phyloP scores from a whole-genome alignment of 352 stramenopile species.

The Globisporangium nodosum region DNA sequence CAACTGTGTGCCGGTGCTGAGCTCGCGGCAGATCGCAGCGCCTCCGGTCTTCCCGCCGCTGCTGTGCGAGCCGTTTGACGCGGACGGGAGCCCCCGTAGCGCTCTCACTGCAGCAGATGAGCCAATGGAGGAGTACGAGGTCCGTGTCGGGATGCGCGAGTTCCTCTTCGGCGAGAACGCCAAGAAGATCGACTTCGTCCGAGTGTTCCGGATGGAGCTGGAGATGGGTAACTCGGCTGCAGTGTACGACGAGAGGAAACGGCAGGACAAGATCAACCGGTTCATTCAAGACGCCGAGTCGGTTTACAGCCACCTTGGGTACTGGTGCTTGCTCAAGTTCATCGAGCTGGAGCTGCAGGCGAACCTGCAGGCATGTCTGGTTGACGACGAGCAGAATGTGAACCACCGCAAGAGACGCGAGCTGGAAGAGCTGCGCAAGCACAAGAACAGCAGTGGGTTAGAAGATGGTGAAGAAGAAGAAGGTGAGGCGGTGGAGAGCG shows the following conservation, averaged over 20 bases:
- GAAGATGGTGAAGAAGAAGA: slow-evolving; percentile 32
- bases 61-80: slow-evolving; percentile 46
- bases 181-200: slow-evolving; percentile 64
- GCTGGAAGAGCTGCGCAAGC: slow-evolving; percentile 4
- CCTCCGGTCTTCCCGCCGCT: slow-evolving; percentile 32
- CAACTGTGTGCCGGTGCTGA: slow-evolving; percentile 47
- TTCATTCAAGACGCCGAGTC: slow-evolving; percentile 67
- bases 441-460: slow-evolving; percentile 5
- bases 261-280: slow-evolving; percentile 61
- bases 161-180: slow-evolving; percentile 66
- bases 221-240: slow-evolving; percentile 68
- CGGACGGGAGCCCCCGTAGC: background rate
- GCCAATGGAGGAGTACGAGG: background rate
- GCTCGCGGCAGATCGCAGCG: slow-evolving; percentile 8
- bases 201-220: slow-evolving; percentile 52
- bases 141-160: slow-evolving; percentile 30
- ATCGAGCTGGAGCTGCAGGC: slow-evolving; percentile 69
- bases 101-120: no score
- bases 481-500: slow-evolving; percentile 11
- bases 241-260: slow-evolving; percentile 68
- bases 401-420: slow-evolving; percentile 40
- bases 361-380: slow-evolving; percentile 64
- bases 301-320: slow-evolving; percentile 53
- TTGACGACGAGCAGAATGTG: slow-evolving; percentile 55
- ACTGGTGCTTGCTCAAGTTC: slow-evolving; percentile 81